Base-by-base conservation (phyloP, 352 stramenopile genomes). In the Globisporangium canariense region DNA sequence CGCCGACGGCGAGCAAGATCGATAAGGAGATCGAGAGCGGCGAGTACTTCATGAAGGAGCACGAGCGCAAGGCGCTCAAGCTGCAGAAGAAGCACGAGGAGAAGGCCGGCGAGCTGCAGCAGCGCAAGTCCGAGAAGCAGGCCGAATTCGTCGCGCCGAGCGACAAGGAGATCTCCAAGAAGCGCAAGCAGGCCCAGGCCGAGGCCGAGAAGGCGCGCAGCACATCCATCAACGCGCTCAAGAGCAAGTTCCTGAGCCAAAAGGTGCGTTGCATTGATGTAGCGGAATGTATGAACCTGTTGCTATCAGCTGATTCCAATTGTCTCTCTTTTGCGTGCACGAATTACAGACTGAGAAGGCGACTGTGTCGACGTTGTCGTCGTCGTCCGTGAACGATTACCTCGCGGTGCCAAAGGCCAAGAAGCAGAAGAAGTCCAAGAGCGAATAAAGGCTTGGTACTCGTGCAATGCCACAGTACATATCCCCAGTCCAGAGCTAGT, bases 11-110 rank as follows among this genome's bases (percentile, higher is more conserved):
- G 51, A 97, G 88, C 74, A 99, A 99, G 85, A 82, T 99, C 62
- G 98, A 99, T 86, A 83, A 97, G 72, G 95, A 99, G 79, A 95
- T 99, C 62, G 97, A 99, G 72, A 98, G 88, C 49, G 98, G 98
- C 71, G 97, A 99, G 80, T 99, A 99, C 81, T 99, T 99, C 77
- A 92, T 99, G 58, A 98, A 97, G 62, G 94, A 99, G 73, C 79
- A 96, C 49, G 90, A 98, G 73, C 89, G 94, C 60, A 97, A 98
- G 76, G 83, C 86, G 1, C 85, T 93, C 65, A 98, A 98, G 73
- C 88, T 97, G 55, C 72, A 84, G 50, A 85, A 97, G 59, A 97
- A 98, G 73, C 65, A 80, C 46, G 76, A 88, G 47, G 78, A 86
- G 57, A 87, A 88, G 9, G 28, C 71, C 5, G 65, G 91, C 34